Evolutionary conservation across 1,284 basidiomycete species (phyloP).

Genomic region (Naganishia albida): DNA sequence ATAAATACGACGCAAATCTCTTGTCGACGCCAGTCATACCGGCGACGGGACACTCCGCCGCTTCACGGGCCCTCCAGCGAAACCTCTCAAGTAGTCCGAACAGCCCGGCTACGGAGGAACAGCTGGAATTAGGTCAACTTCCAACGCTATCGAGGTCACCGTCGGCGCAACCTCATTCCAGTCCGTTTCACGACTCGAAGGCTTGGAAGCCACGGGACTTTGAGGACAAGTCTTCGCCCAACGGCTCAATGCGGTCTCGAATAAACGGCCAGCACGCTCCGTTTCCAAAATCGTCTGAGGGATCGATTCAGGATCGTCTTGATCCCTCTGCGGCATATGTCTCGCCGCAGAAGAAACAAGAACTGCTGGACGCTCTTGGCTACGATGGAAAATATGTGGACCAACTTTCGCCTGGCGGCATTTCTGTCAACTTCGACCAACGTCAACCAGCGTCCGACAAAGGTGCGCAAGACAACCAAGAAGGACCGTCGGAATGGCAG

Average conservation of each 20-base stretch:
- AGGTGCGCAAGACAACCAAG: background rate
- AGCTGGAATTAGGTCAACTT: constrained; percentile 30
- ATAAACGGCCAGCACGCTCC: background rate
- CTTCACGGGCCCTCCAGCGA: constrained; percentile 14
- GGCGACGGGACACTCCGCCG: constrained; percentile 1
- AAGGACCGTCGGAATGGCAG: constrained; percentile 37
- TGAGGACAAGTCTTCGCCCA: background rate
- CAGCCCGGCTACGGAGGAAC: constrained; percentile 18
- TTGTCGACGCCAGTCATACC: constrained; percentile 18
- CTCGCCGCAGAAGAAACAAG: constrained; percentile 13
- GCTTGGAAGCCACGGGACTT: constrained; percentile 19
- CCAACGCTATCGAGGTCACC: constrained; percentile 3
- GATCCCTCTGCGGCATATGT: background rate
- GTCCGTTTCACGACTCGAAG: constrained; percentile 31
- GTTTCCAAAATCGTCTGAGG: background rate
- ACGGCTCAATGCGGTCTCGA: background rate
- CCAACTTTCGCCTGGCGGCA: background rate
- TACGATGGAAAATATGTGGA: constrained; percentile 1
- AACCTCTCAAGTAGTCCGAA: constrained; percentile 2
- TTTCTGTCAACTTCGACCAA: background rate
- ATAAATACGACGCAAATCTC: constrained; percentile 23
- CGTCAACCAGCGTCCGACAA: background rate
- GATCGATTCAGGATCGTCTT: background rate
- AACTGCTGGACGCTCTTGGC: constrained; percentile 16
- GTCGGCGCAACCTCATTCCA: constrained; percentile 6